Evolutionary conservation across 139 green algal species (phyloP).

Genomic region (Marvania coccoides): DNA sequence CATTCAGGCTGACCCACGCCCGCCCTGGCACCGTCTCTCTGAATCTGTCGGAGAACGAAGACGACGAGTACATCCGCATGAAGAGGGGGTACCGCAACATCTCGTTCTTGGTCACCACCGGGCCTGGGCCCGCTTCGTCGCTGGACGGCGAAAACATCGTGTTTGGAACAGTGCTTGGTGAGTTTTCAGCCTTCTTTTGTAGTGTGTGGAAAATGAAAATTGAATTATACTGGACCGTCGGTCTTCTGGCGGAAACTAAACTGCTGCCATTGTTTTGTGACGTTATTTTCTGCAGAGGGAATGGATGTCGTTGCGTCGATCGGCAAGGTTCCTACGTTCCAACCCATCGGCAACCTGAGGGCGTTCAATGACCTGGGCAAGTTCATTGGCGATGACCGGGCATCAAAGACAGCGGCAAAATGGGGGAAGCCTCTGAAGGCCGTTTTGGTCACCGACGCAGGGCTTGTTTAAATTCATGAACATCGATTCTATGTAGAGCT

Average conservation of each 20-base stretch:
- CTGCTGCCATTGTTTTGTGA: too few relatives aligned
- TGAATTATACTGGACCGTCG: too few relatives aligned
- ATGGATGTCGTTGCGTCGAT: slow-evolving; percentile 21
- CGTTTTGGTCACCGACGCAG: slow-evolving; percentile 46
- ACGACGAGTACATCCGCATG: slow-evolving; percentile 36
- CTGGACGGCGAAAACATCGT: slow-evolving; percentile 70
- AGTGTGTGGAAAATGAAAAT: too few relatives aligned
- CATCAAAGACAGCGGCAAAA: slow-evolving; percentile 34
- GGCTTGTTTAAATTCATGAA: too few relatives aligned
- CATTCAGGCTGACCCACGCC: slow-evolving; percentile 40
- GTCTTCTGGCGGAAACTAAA: too few relatives aligned
- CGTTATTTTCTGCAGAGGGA: slow-evolving; percentile 9
- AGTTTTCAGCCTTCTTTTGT: background rate
- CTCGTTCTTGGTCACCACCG: slow-evolving; percentile 29
- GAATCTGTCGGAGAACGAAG: slow-evolving; percentile 49
- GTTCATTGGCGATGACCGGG: slow-evolving; percentile 59
- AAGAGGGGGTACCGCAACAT: slow-evolving; percentile 18
- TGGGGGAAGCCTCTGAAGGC: slow-evolving; percentile 62
- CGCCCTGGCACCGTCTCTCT: slow-evolving; percentile 56
- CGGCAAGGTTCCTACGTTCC: slow-evolving; percentile 44
- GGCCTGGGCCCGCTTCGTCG: slow-evolving; percentile 53
- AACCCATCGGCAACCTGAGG: slow-evolving; percentile 16
- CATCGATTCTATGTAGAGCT: too few relatives aligned
- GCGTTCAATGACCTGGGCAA: slow-evolving; percentile 51
- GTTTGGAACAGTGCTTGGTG: slow-evolving; percentile 52